Conservation (phyloP, 202 grass and related monocot genomes). For the Zoysia matrella region DNA sequence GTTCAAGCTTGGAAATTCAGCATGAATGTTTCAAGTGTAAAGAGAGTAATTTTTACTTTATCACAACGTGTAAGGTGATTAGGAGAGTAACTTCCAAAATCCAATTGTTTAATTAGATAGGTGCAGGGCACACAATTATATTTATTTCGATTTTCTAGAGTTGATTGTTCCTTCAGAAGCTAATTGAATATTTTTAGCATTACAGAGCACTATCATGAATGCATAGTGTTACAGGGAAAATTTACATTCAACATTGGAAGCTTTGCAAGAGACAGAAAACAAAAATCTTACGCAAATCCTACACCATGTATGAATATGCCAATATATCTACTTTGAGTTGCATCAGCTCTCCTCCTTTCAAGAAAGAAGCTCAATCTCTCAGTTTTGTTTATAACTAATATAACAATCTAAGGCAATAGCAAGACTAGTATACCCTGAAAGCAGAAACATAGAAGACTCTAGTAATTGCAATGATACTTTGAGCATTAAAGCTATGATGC, state of each 20-base stretch:
- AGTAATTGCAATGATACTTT: not conserved
- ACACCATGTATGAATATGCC: slow-evolving; percentile 19
- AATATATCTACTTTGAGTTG: not conserved
- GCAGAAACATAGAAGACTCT: not conserved
- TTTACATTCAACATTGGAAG: not conserved
- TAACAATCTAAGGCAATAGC: not conserved
- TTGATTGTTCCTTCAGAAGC: not conserved
- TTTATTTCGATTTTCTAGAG: not conserved
- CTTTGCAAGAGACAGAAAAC: not conserved
- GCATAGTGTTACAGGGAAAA: not conserved
- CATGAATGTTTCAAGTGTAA: slow-evolving; percentile 23
- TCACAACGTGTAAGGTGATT: slow-evolving; percentile 11
- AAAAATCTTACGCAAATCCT: not conserved
- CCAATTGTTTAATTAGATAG: not conserved
- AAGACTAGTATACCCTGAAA: not conserved
- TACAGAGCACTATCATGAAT: slow-evolving; percentile 14
- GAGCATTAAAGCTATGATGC: slow-evolving; percentile 5
- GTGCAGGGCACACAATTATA: not conserved
- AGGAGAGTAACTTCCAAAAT: not conserved
- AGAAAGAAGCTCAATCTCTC: slow-evolving; percentile 8
- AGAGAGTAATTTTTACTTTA: slow-evolving; percentile 7
- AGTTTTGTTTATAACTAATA: slow-evolving; percentile 10
- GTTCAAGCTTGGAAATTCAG: slow-evolving; percentile 14
- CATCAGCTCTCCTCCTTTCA: not conserved
- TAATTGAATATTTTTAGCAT: slow-evolving; percentile 6